Base-by-base conservation (phyloP, 2,329 filamentous ascomycete genomes). In the Dactylella cylindrospora region DNA sequence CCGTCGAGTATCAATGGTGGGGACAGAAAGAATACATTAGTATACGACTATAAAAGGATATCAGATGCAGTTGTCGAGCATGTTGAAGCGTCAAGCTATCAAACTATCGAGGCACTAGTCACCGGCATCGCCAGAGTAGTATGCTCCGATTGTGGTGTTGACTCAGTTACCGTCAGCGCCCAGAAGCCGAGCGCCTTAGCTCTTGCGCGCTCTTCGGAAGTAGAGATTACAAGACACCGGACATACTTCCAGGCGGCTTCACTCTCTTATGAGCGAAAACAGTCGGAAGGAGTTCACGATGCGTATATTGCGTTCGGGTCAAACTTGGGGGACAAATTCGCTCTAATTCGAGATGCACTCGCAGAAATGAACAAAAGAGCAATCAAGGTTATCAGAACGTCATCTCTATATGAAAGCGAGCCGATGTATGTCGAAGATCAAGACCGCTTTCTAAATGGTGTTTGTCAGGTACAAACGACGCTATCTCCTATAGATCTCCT, bases 401-500 rank as follows among this genome's bases (percentile, higher is more conserved):
- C 91, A 72, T 85, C 84, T 64, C 77, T 98, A 2, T 98, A 93
- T 80, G 90, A 97, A 75, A 98, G 91, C 2, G 84, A 88, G 68
- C 89, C 93, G 17, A 98, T 98, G 93, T 98, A 98, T 73, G 86
- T 96, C 66, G 76, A 86, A 65, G 86, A 96, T 65, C 93, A 98
- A 72, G 84, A 84, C 65, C 81, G 82, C 23, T 98, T 98, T 71
- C 76, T 96, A 40, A 98, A 98, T 71, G 93, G 90, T 15, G 90
- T 84, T 54, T 95, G 89, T 72, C 68, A 95, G 89, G 82, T 96
- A 43, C 84, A 89, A 74, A 97, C 93, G 3, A 79, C 77, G 2
- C 74, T 96, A 8, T 78, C 80, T 13, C 90, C 93, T 0, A 74
- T 91, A 35, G 79, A 83, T 35, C 79, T 98, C 13, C 76, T 98